Evolutionary conservation across 1,284 basidiomycete species (phyloP).

Genomic region (Mycosarcoma maydis): DNA sequence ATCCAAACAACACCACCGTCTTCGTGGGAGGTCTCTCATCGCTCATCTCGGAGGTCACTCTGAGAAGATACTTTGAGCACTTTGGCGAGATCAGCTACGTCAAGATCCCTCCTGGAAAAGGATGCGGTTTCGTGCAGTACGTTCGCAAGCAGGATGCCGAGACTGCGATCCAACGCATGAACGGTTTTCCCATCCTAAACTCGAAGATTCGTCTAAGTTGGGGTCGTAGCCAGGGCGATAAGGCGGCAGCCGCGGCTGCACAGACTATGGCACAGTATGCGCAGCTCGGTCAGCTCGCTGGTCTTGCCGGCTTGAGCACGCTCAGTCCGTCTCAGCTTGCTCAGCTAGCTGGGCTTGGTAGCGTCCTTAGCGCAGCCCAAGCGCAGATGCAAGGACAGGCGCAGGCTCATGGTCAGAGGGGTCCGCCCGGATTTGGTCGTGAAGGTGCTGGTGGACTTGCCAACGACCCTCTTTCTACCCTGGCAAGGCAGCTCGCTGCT

Average conservation of each 20-base stretch:
- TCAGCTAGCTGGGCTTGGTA: slow-evolving; percentile 51
- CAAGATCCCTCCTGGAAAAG: slow-evolving; percentile 93
- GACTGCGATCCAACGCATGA: slow-evolving; percentile 92
- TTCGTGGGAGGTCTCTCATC: slow-evolving; percentile 65
- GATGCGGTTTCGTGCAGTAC: slow-evolving; percentile 95
- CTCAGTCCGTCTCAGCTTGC: slow-evolving; percentile 50
- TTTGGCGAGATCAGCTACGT: slow-evolving; percentile 70
- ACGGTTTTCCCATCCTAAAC: slow-evolving; percentile 90
- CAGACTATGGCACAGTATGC: slow-evolving; percentile 52
- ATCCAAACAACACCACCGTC: slow-evolving; percentile 66
- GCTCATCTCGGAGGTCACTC: slow-evolving; percentile 61
- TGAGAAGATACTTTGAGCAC: slow-evolving; percentile 63
- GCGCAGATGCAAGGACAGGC: slow-evolving; percentile 36
- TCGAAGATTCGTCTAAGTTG: slow-evolving; percentile 85
- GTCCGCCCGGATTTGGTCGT: slow-evolving; percentile 12
- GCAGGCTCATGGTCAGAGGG: slow-evolving; percentile 21
- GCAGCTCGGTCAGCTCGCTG: slow-evolving; percentile 55
- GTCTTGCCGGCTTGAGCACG: slow-evolving; percentile 52
- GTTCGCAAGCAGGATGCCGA: slow-evolving; percentile 90
- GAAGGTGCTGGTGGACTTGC: slow-evolving; percentile 10
- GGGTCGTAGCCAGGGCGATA: slow-evolving; percentile 73
- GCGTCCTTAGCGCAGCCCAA: slow-evolving; percentile 49
- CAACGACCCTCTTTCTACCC: slow-evolving; percentile 45
- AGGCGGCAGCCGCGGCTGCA: slow-evolving; percentile 64
- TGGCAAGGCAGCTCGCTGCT: slow-evolving; percentile 48